These are phyloP conservation scores for Rhododendron molle DNA, from an alignment of 148 eudicot species.

Conservation along the genomic window DNA sequence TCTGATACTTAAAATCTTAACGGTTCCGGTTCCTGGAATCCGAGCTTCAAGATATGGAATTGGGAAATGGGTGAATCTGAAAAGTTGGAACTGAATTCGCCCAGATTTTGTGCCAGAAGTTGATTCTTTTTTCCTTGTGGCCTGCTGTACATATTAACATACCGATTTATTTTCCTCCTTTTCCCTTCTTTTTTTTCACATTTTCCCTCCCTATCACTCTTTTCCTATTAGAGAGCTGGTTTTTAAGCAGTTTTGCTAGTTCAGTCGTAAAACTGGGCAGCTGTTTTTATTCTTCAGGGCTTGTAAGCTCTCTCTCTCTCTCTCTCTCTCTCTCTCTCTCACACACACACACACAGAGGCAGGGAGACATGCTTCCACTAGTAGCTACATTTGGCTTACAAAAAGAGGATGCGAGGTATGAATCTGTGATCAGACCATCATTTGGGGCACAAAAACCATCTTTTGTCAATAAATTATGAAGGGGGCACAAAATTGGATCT, in stretches of 20 bases:
- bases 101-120: not conserved
- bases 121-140: not conserved
- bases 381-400: not conserved
- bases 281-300: not conserved
- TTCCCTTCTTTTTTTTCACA: not conserved
- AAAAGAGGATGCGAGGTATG: no score
- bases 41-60: slow-evolving; percentile 3
- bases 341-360: no score
- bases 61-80: not conserved
- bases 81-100: not conserved
- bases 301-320: not conserved
- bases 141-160: not conserved
- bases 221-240: not conserved
- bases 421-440: no score
- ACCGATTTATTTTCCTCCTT: not conserved
- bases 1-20: slow-evolving; percentile 28
- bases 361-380: not conserved
- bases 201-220: not conserved
- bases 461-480: no score
- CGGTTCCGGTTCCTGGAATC: not conserved
- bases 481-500: no score
- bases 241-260: not conserved
- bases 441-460: no score
- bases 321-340: no score
- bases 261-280: slow-evolving; percentile 2